Evolutionary conservation across 2,329 filamentous ascomycete species (phyloP).

Genomic region (Cladophialophora immunda): DNA sequence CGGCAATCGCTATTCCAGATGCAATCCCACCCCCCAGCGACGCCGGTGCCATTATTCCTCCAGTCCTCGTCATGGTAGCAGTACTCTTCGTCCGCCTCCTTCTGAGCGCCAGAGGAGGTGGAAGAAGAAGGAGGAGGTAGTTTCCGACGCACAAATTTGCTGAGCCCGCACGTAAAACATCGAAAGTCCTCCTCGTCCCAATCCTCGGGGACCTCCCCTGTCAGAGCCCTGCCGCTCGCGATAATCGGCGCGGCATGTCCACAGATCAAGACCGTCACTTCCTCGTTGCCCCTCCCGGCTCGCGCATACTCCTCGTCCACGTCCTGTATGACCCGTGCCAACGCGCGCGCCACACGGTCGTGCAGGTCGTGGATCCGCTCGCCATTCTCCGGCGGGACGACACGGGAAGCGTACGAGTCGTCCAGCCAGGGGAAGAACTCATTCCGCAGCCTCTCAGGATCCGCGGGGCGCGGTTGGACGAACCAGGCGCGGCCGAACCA

Average conservation of each 20-base stretch:
- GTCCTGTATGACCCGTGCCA: constrained; percentile 45
- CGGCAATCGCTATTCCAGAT: constrained; percentile 83
- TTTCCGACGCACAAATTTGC: constrained; percentile 66
- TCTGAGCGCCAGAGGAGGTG: not conserved
- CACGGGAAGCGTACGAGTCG: constrained; percentile 62
- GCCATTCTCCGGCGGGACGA: constrained; percentile 76
- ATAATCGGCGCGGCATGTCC: constrained; percentile 92
- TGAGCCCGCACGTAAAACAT: constrained; percentile 84
- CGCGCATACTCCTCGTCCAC: constrained; percentile 50
- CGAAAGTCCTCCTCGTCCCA: constrained; percentile 79
- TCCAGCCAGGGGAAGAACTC: constrained; percentile 70
- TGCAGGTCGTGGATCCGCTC: constrained; percentile 84
- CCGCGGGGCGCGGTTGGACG: constrained; percentile 80
- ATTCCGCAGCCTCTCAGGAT: constrained; percentile 66
- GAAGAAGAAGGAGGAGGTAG: constrained; percentile 40
- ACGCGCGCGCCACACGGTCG: constrained; percentile 75
- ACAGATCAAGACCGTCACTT: constrained; percentile 77
- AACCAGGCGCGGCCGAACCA: constrained; percentile 92
- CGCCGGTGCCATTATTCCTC: constrained; percentile 54
- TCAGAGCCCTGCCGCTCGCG: constrained; percentile 81
- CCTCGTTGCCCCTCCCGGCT: constrained; percentile 61
- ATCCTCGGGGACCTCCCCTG: constrained; percentile 77
- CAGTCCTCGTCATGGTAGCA: constrained; percentile 38
- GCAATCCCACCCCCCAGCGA: constrained; percentile 82
- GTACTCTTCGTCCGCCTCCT: constrained; percentile 41